Evolutionary conservation across 148 eudicot species (phyloP), one percentile per base, ranked within the genome.

Genomic region (Amaranthus palmeri): DNA sequence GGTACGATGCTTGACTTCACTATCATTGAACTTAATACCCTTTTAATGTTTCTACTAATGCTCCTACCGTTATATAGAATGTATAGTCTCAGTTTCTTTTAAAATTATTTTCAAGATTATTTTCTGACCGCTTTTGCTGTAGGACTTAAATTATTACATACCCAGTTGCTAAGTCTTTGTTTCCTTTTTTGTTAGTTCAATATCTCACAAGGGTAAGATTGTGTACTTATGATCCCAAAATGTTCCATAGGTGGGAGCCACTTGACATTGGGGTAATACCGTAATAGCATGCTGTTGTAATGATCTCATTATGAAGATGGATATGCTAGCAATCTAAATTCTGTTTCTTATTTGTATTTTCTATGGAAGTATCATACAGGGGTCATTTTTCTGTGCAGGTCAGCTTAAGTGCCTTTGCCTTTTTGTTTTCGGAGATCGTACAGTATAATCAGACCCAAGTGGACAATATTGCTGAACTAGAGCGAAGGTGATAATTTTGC

Each of bases 361-460:
- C 45, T 13, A 55, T 53, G 52, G 46, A 4, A n/a, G 10, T 42
- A 44, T 18, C n/a, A 74, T 61, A 51, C 52, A 9, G 59, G 15
- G 36, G 0, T 59, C 52, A 43, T 59, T 9, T 64, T 78, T 50
- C 52, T 68, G 4, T 84, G 79, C 92, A 96, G 99, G 99, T 96
- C 52, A 88, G 99, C 76, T 86, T 96, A 77, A 96, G 99, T 87
- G 99, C 90, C 44, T 92, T 96, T 75, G 97, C 99, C 1, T 96
- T 90, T 84, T 90, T 96, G 79, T 96, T 96, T 77, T 96, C 99
- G 9, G 97, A 96, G 86, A 85, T 96, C 67, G 99, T 96, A 69
- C 99, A 96, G 65, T 96, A 90, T 78, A 96, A 90, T 81, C 99
- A 96, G 82, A 96, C 97, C 4, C 97, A 92, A 72, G 99, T 96